phyloP scores from a whole-genome alignment of 2,329 filamentous ascomycete species.

The Chaetomiaceae sp. region DNA sequence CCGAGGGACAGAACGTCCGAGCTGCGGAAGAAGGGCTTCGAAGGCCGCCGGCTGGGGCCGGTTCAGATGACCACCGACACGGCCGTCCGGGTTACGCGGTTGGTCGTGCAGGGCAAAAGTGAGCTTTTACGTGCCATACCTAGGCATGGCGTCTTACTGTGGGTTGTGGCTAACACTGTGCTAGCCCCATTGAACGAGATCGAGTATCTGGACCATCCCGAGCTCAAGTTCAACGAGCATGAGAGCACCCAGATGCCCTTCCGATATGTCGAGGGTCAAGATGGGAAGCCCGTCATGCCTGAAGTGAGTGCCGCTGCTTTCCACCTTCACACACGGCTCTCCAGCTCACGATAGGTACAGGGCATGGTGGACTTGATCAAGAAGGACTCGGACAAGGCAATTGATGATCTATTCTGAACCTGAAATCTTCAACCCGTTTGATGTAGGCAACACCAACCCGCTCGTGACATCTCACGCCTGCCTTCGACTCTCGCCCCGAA shows the following conservation, averaged over 20 bases:
- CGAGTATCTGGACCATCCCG: constrained; percentile 78
- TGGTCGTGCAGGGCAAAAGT: constrained; percentile 82
- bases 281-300: constrained; percentile 84
- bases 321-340: too few species aligned
- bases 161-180: not conserved
- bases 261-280: constrained; percentile 74
- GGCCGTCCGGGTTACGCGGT: constrained; percentile 84
- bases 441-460: too few species aligned
- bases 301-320: constrained; percentile 51
- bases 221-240: constrained; percentile 81
- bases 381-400: constrained; percentile 86
- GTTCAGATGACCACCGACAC: constrained; percentile 99
- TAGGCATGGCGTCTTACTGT: not conserved
- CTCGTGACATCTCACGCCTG: too few species aligned
- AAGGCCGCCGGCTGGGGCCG: constrained; percentile 78
- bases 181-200: constrained; percentile 72
- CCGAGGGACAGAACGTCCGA: constrained; percentile 95
- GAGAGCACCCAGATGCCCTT: constrained; percentile 98
- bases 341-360: constrained; percentile 38
- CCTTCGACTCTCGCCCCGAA: too few species aligned
- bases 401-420: constrained; percentile 72
- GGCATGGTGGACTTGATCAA: constrained; percentile 94
- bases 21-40: constrained; percentile 85
- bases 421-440: not conserved
- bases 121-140: too few species aligned